Percentiles rank a stretch among this genome's conserved stretches.
These are phyloP conservation scores for Corchorus capsularis DNA, from an alignment of 345 rosid species.

Conservation along the genomic window DNA sequence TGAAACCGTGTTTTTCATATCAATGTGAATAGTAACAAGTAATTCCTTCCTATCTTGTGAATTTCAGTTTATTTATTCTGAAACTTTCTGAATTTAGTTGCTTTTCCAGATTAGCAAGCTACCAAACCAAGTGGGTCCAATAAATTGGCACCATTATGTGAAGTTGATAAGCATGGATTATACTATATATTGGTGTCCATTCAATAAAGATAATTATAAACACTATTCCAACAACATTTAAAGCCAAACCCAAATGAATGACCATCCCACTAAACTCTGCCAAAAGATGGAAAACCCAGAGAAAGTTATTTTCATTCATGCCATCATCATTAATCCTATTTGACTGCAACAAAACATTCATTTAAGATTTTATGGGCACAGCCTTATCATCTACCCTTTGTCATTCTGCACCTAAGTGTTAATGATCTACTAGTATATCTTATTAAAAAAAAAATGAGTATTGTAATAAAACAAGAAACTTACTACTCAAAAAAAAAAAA, in stretches of 20 bases:
- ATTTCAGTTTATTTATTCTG: too few species aligned
- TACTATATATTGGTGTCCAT: neutral
- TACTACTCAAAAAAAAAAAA: too few species aligned
- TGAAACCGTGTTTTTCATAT: too few species aligned
- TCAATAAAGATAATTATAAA: neutral
- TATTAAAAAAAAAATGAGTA: too few species aligned
- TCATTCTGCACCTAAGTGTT: neutral
- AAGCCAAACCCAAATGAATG: neutral
- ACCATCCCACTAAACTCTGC: neutral
- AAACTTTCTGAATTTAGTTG: too few species aligned
- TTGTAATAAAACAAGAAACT: too few species aligned
- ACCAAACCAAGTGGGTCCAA: constrained; percentile 8
- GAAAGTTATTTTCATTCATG: too few species aligned
- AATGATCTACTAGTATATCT: neutral
- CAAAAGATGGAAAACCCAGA: too few species aligned
- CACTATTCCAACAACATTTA: neutral
- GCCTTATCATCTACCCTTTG: neutral
- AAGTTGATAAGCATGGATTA: neutral
- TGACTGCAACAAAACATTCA: neutral
- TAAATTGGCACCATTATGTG: neutral
- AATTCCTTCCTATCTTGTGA: too few species aligned
- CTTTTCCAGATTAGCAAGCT: neutral
- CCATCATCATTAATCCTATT: too few species aligned
- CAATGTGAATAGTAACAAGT: too few species aligned
- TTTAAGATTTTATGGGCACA: neutral